Conservation (phyloP, 108 stramenopile genomes). For the Cyclostephanos tholiformis region DNA sequence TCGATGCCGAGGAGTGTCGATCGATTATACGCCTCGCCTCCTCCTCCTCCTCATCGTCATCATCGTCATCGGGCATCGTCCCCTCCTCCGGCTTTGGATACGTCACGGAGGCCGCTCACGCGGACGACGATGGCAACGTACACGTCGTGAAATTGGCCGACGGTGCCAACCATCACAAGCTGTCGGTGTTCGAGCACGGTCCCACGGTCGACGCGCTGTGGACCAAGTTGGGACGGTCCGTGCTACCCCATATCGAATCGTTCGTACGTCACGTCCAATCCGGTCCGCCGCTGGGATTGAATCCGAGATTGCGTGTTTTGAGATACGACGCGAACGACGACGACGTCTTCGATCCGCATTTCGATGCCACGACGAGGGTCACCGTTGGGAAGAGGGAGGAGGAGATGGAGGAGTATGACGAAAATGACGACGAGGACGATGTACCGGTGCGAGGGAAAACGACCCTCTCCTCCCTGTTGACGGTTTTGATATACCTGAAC, state of each 20-base stretch:
- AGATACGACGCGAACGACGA: slow-evolving; percentile 69
- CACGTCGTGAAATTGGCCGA: slow-evolving; percentile 55
- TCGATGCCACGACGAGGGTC: slow-evolving; percentile 74
- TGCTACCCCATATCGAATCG: slow-evolving; percentile 20
- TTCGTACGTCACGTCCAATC: slow-evolving; percentile 40
- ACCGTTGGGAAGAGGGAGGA: no score
- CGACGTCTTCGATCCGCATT: slow-evolving; percentile 73
- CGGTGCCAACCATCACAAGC: slow-evolving; percentile 69
- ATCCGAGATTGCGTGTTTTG: slow-evolving; percentile 74
- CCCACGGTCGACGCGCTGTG: slow-evolving; percentile 45
- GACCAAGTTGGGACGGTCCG: slow-evolving; percentile 34
- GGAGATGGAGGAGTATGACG: no score
- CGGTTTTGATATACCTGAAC: slow-evolving; percentile 77
- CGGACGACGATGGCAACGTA: slow-evolving; percentile 52
- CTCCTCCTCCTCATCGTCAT: neutral
- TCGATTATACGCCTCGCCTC: slow-evolving; percentile 46
- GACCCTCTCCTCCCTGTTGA: slow-evolving; percentile 57
- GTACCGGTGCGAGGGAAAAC: no score
- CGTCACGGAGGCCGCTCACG: slow-evolving; percentile 62
- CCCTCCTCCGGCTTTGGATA: slow-evolving; percentile 59
- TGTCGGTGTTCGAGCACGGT: slow-evolving; percentile 63
- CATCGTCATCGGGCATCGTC: no score
- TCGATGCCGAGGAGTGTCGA: slow-evolving; percentile 47
- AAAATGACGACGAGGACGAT: no score
- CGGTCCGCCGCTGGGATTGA: slow-evolving; percentile 55